A percentile compares a stretch with the other conserved stretches of the same genome.
phyloP scores from a whole-genome alignment of 2,329 filamentous ascomycete genomes.

The Stachybotrys chartarum region DNA sequence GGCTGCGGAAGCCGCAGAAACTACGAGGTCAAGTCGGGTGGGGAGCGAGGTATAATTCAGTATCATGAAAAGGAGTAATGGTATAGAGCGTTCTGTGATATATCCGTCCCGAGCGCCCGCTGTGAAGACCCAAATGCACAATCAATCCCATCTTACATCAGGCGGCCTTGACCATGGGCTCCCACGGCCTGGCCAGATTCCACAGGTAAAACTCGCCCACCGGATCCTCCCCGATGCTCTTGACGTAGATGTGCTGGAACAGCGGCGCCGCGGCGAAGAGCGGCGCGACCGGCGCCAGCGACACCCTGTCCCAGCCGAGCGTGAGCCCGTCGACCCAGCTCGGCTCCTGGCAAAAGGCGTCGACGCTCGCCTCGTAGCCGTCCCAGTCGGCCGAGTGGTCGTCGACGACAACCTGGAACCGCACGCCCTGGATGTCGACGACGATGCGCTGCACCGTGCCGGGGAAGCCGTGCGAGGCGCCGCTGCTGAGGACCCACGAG shows the following conservation, averaged over 20 bases:
- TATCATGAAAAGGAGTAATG: slow-evolving; percentile 13
- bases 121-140: not conserved
- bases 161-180: slow-evolving; percentile 32
- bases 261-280: slow-evolving; percentile 19
- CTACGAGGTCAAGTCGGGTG: slow-evolving; percentile 2
- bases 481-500: slow-evolving; percentile 27
- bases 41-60: slow-evolving; percentile 11
- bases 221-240: slow-evolving; percentile 22
- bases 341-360: slow-evolving; percentile 22
- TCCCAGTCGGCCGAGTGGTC: slow-evolving; percentile 24
- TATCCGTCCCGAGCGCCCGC: slow-evolving; percentile 1
- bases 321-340: slow-evolving; percentile 18
- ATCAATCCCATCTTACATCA: slow-evolving; percentile 14
- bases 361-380: slow-evolving; percentile 23
- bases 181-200: slow-evolving; percentile 33
- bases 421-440: slow-evolving; percentile 30
- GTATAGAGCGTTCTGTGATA: slow-evolving; percentile 6
- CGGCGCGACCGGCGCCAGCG: slow-evolving; percentile 15
- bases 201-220: slow-evolving; percentile 31
- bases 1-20: slow-evolving; percentile 7
- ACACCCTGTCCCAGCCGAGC: slow-evolving; percentile 17
- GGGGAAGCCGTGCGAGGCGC: slow-evolving; percentile 25
- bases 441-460: slow-evolving; percentile 24
- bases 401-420: slow-evolving; percentile 31
- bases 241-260: slow-evolving; percentile 28